Percentiles rank a stretch among this genome's conserved stretches.
These are phyloP conservation scores for Lecanicillium sp. DNA, from an alignment of 2,329 filamentous ascomycete genomes.

Conservation along the genomic window DNA sequence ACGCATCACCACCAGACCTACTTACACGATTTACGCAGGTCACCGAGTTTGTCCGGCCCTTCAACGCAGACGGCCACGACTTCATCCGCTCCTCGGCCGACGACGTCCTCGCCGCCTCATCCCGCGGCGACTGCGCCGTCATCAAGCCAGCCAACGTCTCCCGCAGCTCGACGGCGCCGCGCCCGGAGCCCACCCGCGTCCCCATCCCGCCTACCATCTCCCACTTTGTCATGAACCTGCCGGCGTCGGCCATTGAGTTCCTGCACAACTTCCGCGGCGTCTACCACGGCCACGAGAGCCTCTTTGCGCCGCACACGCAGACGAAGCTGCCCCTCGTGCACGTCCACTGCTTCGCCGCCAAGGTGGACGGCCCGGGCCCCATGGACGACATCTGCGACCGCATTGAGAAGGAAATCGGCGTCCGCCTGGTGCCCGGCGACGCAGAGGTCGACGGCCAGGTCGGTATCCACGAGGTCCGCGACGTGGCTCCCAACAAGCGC, in stretches of 20 bases:
- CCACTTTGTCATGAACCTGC: constrained; percentile 99
- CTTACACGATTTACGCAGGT: constrained; percentile 37
- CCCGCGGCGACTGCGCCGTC: constrained; percentile 44
- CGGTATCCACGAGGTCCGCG: constrained; percentile 63
- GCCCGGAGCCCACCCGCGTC: constrained; percentile 30
- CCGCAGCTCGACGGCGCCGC: constrained; percentile 28
- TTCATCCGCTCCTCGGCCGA: constrained; percentile 71
- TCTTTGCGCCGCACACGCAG: constrained; percentile 55
- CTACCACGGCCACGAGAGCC: constrained; percentile 61
- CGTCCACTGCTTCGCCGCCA: constrained; percentile 88
- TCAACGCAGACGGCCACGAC: constrained; percentile 71
- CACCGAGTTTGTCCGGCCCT: constrained; percentile 63
- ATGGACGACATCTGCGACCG: constrained; percentile 38
- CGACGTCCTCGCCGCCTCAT: constrained; percentile 44
- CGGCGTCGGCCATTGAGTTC: constrained; percentile 82
- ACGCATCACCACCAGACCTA: no score
- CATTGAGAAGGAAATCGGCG: constrained; percentile 33
- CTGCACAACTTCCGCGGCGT: constrained; percentile 60
- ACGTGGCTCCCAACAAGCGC: constrained; percentile 87
- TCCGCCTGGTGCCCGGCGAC: constrained; percentile 34
- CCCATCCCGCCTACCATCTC: constrained; percentile 66
- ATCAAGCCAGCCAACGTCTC: constrained; percentile 34
- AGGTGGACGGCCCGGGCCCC: constrained; percentile 66
- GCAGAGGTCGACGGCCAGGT: constrained; percentile 40
- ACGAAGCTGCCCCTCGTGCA: constrained; percentile 73